phyloP scores from a whole-genome alignment of 352 stramenopile genomes.

The Phytophthora multivora region DNA sequence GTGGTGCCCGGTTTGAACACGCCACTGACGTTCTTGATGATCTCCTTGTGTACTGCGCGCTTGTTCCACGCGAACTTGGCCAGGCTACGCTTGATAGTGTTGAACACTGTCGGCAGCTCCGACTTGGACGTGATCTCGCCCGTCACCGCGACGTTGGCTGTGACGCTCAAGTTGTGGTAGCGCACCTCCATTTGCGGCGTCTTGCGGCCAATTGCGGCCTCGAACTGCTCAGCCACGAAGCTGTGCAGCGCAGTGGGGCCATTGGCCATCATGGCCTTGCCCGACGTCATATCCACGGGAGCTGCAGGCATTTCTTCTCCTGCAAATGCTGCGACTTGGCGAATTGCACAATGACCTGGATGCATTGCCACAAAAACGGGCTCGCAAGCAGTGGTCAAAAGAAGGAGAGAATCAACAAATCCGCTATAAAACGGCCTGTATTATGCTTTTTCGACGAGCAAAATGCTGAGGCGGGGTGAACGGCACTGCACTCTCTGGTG shows the following conservation, averaged over 20 bases:
- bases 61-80: conserved; percentile 36
- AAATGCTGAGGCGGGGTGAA: no score
- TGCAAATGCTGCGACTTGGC: conserved; percentile 4
- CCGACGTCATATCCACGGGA: conserved; percentile 11
- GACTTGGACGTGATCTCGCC: conserved; percentile 29
- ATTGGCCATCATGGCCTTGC: conserved; percentile 41
- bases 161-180: conserved; percentile 52
- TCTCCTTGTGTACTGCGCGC: conserved; percentile 34
- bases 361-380: no score
- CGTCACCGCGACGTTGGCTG: conserved; percentile 32
- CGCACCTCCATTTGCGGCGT: conserved; percentile 68
- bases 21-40: conserved; percentile 37
- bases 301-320: neutral
- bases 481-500: no score
- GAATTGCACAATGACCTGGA: no score
- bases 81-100: conserved; percentile 28
- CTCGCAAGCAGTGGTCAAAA: no score
- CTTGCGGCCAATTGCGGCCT: conserved; percentile 40
- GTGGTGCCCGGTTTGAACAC: conserved; percentile 37
- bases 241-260: conserved; percentile 44
- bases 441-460: no score
- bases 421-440: no score
- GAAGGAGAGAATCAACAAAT: no score
- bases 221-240: conserved; percentile 39
- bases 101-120: conserved; percentile 45